Conservation (phyloP, 2,329 filamentous ascomycete species). For the Epichloe gansuensis region DNA sequence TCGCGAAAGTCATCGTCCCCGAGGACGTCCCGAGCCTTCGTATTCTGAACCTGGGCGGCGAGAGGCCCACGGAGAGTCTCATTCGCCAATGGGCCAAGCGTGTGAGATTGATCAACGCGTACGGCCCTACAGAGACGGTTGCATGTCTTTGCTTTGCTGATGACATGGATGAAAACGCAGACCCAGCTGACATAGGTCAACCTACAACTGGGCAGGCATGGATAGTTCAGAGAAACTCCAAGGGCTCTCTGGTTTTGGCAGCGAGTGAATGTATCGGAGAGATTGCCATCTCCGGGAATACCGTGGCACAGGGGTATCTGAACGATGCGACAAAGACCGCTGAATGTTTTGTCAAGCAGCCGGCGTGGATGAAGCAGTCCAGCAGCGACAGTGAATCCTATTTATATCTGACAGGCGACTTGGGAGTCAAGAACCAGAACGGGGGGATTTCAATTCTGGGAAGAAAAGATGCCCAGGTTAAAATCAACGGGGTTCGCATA, state of each 20-base stretch:
- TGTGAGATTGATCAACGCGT: neutral
- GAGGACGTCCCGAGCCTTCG: neutral
- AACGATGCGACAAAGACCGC: neutral
- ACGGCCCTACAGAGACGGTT: neutral
- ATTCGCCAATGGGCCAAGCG: neutral
- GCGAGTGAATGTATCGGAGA: neutral
- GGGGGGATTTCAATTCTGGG: neutral
- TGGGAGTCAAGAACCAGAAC: neutral
- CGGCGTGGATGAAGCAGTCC: neutral
- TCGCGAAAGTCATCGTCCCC: neutral
- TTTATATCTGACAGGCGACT: neutral
- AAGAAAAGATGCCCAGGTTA: neutral
- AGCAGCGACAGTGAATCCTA: neutral
- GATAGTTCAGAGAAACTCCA: neutral
- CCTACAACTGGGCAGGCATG: neutral
- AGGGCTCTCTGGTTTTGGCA: neutral
- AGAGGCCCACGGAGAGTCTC: neutral
- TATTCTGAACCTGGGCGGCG: neutral
- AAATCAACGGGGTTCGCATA: neutral
- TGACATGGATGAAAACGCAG: neutral
- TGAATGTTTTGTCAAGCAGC: neutral
- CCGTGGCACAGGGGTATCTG: neutral
- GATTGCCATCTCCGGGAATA: neutral
- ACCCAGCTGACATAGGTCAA: neutral
- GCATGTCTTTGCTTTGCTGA: neutral